Conservation (phyloP, 768 basidiomycete genomes). For the Daedalea quercina region DNA sequence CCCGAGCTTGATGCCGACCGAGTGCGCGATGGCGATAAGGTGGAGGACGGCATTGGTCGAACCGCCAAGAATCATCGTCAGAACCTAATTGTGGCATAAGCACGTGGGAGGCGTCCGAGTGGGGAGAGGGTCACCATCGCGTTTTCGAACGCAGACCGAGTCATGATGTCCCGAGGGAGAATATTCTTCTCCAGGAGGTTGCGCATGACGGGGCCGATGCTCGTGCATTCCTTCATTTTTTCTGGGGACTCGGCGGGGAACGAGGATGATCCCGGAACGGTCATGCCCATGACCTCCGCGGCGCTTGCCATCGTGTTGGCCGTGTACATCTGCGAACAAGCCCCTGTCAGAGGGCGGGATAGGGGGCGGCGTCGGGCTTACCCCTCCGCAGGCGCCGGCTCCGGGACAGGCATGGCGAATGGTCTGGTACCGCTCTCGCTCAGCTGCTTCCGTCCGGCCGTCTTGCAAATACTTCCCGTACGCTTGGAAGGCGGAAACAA, state of each 20-base stretch:
- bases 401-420: conserved; percentile 95
- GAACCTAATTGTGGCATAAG: conserved; percentile 44
- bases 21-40: conserved; percentile 94
- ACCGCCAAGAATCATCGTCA: conserved; percentile 96
- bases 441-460: conserved; percentile 78
- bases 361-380: conserved; percentile 35
- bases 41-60: conserved; percentile 98
- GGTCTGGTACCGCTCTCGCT: conserved; percentile 77
- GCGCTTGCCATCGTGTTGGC: conserved; percentile 98
- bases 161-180: conserved; percentile 94
- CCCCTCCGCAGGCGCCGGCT: conserved; percentile 95
- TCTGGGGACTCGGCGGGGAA: conserved; percentile 92
- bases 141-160: conserved; percentile 92
- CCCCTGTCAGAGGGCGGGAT: conserved; percentile 2
- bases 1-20: conserved; percentile 82
- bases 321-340: conserved; percentile 76
- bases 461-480: conserved; percentile 94
- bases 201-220: conserved; percentile 77
- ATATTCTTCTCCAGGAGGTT: conserved; percentile 89
- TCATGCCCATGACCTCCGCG: conserved; percentile 93
- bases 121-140: conserved; percentile 66
- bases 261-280: conserved; percentile 92
- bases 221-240: conserved; percentile 78
- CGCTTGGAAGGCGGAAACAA: conserved; percentile 96
- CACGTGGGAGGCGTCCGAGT: background rate